phyloP scores from a whole-genome alignment of 2,329 filamentous ascomycete genomes.

The Spiromastix sp. region DNA sequence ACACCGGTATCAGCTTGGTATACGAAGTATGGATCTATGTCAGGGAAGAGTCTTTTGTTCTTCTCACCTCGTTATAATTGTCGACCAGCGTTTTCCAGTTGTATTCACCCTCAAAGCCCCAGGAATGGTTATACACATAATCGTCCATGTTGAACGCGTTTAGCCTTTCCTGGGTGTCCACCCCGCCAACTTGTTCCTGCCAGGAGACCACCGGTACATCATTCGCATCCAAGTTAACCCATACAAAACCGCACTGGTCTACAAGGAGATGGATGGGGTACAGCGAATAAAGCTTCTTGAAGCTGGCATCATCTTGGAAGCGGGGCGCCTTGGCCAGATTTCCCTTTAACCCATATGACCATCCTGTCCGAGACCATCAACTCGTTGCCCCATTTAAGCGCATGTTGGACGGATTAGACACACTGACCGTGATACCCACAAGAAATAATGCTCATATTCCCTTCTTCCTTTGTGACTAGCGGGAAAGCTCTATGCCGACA shows the following conservation, averaged over 20 bases:
- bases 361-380: conserved; percentile 22
- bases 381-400: not conserved
- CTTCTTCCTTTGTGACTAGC: conserved; percentile 40
- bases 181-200: conserved; percentile 42
- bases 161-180: conserved; percentile 40
- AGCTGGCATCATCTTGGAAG: conserved; percentile 45
- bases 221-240: conserved; percentile 44
- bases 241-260: conserved; percentile 46
- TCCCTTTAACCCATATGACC: conserved; percentile 48
- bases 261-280: conserved; percentile 45
- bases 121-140: conserved; percentile 48
- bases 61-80: conserved; percentile 51
- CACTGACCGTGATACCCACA: conserved; percentile 45
- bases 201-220: conserved; percentile 33
- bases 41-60: too few species aligned
- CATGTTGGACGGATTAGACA: too few species aligned
- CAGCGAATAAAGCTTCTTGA: conserved; percentile 45
- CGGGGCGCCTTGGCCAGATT: conserved; percentile 49
- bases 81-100: conserved; percentile 54
- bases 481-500: conserved; percentile 51
- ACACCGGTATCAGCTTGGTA: too few species aligned
- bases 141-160: conserved; percentile 37
- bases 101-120: conserved; percentile 47
- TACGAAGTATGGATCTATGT: too few species aligned
- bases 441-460: conserved; percentile 41